phyloP scores from a whole-genome alignment of 2,329 filamentous ascomycete species.

The Scortechinia acanthostroma region DNA sequence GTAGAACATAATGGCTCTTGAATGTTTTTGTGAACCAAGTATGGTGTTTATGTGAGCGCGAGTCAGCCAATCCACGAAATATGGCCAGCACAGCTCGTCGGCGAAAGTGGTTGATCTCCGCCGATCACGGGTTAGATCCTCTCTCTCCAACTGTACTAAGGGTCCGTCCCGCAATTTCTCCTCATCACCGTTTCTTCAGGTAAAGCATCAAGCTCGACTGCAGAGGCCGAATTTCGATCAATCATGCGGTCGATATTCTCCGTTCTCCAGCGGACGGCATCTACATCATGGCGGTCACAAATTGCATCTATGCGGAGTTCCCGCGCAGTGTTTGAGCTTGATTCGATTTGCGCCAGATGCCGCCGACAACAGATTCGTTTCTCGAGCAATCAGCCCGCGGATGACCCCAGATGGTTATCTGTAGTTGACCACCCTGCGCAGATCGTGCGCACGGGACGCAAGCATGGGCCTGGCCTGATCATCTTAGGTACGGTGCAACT shows the following conservation, averaged over 20 bases:
- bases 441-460: slow-evolving; percentile 67
- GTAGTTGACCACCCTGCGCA: slow-evolving; percentile 73
- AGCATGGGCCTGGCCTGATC: slow-evolving; percentile 74
- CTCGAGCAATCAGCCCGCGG: not conserved
- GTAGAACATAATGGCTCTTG: slow-evolving; percentile 63
- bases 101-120: too few species aligned
- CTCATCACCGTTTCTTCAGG: too few species aligned
- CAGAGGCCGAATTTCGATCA: too few species aligned
- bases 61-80: too few species aligned
- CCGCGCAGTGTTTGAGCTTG: slow-evolving; percentile 11
- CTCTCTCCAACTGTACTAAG: too few species aligned
- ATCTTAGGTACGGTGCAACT: slow-evolving; percentile 50
- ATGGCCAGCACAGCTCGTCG: too few species aligned
- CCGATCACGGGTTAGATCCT: too few species aligned
- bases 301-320: slow-evolving; percentile 10
- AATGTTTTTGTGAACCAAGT: too few species aligned
- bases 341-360: slow-evolving; percentile 23
- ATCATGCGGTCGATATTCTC: slow-evolving; percentile 9
- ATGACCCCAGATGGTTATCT: not conserved
- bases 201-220: too few species aligned
- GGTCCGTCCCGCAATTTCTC: too few species aligned
- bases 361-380: slow-evolving; percentile 18
- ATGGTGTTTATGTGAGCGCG: too few species aligned
- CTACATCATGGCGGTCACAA: slow-evolving; percentile 11
- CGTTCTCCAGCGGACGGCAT: slow-evolving; percentile 12